A percentile compares a stretch with the other conserved stretches of the same genome.
Conservation (phyloP, 805 yeast genomes). For the Lachancea nothofagi region DNA sequence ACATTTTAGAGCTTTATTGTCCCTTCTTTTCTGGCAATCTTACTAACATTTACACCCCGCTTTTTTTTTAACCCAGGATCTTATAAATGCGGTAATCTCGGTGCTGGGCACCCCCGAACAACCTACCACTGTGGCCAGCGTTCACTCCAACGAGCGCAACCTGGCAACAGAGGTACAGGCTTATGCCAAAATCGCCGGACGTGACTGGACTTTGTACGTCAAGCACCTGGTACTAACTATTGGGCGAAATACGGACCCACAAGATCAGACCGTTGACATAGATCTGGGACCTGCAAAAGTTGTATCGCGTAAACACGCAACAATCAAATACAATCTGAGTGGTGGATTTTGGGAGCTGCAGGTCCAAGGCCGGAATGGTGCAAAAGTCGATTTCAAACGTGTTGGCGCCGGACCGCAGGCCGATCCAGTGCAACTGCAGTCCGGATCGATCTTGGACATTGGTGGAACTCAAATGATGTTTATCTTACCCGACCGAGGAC, state of each 20-base stretch:
- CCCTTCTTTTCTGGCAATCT: neutral
- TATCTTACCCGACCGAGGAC: conserved; percentile 85
- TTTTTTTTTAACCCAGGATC: conserved; percentile 12
- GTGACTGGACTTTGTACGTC: conserved; percentile 90
- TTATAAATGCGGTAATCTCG: conserved; percentile 70
- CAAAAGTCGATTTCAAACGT: conserved; percentile 69
- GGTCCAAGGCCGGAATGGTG: conserved; percentile 87
- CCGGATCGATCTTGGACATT: conserved; percentile 89
- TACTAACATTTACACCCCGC: neutral
- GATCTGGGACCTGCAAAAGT: conserved; percentile 97
- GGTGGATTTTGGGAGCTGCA: conserved; percentile 80
- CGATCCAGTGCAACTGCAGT: conserved; percentile 52
- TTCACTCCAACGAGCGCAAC: conserved; percentile 67
- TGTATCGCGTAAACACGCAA: conserved; percentile 89
- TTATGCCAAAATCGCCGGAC: conserved; percentile 92
- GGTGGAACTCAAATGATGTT: conserved; percentile 99
- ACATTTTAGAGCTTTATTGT: too few relatives aligned
- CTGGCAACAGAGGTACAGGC: conserved; percentile 81
- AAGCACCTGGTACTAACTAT: conserved; percentile 68
- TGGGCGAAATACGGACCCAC: conserved; percentile 71
- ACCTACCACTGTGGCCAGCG: conserved; percentile 65
- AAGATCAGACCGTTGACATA: conserved; percentile 42
- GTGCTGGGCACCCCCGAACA: conserved; percentile 67
- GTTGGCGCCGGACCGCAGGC: conserved; percentile 41
- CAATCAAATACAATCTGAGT: conserved; percentile 68